Percentiles rank a stretch among this genome's conserved stretches.
Conservation (phyloP, 768 basidiomycete species). For the Holtermanniella nyarrowii region DNA sequence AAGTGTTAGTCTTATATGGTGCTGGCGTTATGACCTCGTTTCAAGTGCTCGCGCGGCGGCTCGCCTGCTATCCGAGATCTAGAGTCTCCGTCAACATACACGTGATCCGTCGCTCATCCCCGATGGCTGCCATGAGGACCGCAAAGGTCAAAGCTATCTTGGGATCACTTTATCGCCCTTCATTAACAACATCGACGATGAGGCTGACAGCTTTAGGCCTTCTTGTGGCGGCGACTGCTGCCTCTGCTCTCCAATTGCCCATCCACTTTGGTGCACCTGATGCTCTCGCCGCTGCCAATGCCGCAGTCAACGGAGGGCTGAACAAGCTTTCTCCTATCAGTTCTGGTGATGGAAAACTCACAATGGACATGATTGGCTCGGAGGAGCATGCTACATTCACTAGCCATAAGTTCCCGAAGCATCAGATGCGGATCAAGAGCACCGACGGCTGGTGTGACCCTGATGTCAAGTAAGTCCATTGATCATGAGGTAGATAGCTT, state of each 20-base stretch:
- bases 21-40: too few species aligned
- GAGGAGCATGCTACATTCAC: constrained; percentile 26
- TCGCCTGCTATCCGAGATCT: too few species aligned
- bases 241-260: neutral
- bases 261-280: neutral
- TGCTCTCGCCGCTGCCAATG: neutral
- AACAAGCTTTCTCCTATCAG: neutral
- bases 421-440: constrained; percentile 44
- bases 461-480: constrained; percentile 26
- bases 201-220: neutral
- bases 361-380: constrained; percentile 13
- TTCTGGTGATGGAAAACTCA: constrained; percentile 11
- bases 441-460: constrained; percentile 45
- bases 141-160: neutral
- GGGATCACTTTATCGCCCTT: neutral
- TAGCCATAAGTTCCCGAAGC: constrained; percentile 24
- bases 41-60: too few species aligned
- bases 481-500: neutral
- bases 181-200: neutral
- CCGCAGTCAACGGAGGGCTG: neutral
- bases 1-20: too few species aligned
- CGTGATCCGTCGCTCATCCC: too few species aligned
- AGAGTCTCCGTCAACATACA: too few species aligned
- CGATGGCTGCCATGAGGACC: neutral
- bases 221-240: neutral